These are phyloP conservation scores for Aspergillus glaucus DNA, from an alignment of 2,329 filamentous ascomycete genomes.

Conservation along the genomic window DNA sequence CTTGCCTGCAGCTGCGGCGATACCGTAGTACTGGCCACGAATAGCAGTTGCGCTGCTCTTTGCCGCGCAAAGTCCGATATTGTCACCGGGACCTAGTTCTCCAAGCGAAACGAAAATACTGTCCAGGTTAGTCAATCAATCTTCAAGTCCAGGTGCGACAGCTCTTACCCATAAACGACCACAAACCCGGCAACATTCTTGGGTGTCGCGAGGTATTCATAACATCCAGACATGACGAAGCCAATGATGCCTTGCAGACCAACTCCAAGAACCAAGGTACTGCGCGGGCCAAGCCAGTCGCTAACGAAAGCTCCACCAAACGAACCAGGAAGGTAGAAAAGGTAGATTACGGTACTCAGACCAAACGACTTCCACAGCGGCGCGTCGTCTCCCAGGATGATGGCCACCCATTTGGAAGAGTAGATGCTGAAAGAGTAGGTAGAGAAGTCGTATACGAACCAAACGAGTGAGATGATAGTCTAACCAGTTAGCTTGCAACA, in stretches of 20 bases:
- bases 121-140: neutral
- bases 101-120: slow-evolving; percentile 69
- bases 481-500: slow-evolving; percentile 11
- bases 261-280: slow-evolving; percentile 66
- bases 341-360: slow-evolving; percentile 82
- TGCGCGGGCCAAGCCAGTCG: slow-evolving; percentile 72
- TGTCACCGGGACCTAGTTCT: slow-evolving; percentile 81
- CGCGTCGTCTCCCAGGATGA: slow-evolving; percentile 56
- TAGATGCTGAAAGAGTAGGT: slow-evolving; percentile 83
- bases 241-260: slow-evolving; percentile 68
- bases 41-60: slow-evolving; percentile 86
- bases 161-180: slow-evolving; percentile 60
- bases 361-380: slow-evolving; percentile 73
- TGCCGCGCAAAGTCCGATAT: slow-evolving; percentile 78
- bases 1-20: slow-evolving; percentile 43
- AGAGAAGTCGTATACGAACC: slow-evolving; percentile 86
- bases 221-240: slow-evolving; percentile 82
- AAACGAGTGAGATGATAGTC: slow-evolving; percentile 63
- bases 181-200: slow-evolving; percentile 68
- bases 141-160: neutral
- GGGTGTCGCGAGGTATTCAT: slow-evolving; percentile 60
- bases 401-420: slow-evolving; percentile 53
- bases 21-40: slow-evolving; percentile 65
- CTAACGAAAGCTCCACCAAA: slow-evolving; percentile 68
- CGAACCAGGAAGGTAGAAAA: slow-evolving; percentile 83